Evolutionary conservation across 78 protist species (phyloP).

Genomic region (Mastigamoeba balamuthi): DNA sequence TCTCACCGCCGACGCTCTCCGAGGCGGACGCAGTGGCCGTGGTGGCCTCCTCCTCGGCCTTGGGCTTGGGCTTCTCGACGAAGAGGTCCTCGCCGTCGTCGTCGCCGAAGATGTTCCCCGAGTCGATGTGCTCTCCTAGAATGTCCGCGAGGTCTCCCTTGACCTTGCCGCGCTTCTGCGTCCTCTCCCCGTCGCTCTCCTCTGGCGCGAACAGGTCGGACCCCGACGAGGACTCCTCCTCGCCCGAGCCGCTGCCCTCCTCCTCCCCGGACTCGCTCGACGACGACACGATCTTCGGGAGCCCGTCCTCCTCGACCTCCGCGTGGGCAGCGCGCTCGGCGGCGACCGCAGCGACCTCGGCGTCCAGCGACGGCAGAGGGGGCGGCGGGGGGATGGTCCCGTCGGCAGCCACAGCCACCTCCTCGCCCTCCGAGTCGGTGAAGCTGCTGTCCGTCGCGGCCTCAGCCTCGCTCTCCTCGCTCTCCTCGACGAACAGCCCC

Average conservation of each 20-base stretch:
- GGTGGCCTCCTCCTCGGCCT: slow-evolving; percentile 2
- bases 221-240: too few relatives aligned
- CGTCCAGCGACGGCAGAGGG: background rate
- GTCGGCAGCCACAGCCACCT: background rate
- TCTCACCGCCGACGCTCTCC: background rate
- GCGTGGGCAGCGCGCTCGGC: too few relatives aligned
- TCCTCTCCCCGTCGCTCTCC: too few relatives aligned
- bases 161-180: background rate
- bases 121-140: background rate
- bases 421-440: background rate
- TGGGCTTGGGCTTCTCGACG: slow-evolving; percentile 12
- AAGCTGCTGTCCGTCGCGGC: background rate
- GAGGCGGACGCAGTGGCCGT: background rate
- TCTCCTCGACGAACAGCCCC: slow-evolving; percentile 21
- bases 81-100: background rate
- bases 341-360: too few relatives aligned
- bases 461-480: background rate
- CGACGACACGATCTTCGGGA: background rate
- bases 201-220: too few relatives aligned
- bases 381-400: background rate
- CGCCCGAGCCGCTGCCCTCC: too few relatives aligned
- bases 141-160: background rate
- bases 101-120: slow-evolving; percentile 10
- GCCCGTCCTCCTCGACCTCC: slow-evolving; percentile 1
- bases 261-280: too few relatives aligned